phyloP scores from a whole-genome alignment of 805 yeast species.

The Starmerella gropengiesseri region DNA sequence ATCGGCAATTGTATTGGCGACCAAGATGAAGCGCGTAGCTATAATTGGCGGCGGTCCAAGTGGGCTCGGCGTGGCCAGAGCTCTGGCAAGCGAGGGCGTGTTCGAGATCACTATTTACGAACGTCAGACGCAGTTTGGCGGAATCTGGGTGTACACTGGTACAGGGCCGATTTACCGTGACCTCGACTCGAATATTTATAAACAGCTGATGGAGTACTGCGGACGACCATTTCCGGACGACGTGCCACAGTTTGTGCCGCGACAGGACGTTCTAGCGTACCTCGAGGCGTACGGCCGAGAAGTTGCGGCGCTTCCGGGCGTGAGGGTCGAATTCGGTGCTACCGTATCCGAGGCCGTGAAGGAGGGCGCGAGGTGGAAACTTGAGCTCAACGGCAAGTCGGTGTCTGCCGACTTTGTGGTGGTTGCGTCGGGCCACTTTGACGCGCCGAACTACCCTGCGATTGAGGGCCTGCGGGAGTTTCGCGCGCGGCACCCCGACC shows the following conservation, averaged over 20 bases:
- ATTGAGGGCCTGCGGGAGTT: slow-evolving; percentile 44
- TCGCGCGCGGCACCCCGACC: slow-evolving; percentile 22
- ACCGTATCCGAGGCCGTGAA: slow-evolving; percentile 37
- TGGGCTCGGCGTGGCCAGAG: slow-evolving; percentile 57
- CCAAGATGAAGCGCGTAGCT: slow-evolving; percentile 36
- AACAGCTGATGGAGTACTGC: slow-evolving; percentile 54
- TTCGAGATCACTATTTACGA: slow-evolving; percentile 52
- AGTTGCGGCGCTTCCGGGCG: slow-evolving; percentile 26
- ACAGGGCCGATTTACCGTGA: slow-evolving; percentile 47
- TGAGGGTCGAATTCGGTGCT: slow-evolving; percentile 36
- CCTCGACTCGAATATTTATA: slow-evolving; percentile 61
- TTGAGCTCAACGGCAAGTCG: slow-evolving; percentile 29
- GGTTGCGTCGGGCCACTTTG: slow-evolving; percentile 54
- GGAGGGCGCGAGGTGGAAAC: slow-evolving; percentile 35
- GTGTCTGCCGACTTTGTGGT: slow-evolving; percentile 46
- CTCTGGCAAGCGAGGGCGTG: slow-evolving; percentile 41
- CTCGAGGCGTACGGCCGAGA: slow-evolving; percentile 44
- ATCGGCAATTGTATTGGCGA: too few species aligned
- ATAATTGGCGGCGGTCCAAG: slow-evolving; percentile 73
- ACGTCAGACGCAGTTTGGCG: slow-evolving; percentile 51
- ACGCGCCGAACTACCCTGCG: slow-evolving; percentile 50
- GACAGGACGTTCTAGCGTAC: slow-evolving; percentile 53
- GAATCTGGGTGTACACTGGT: slow-evolving; percentile 60
- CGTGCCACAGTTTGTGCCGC: slow-evolving; percentile 45
- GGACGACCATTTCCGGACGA: slow-evolving; percentile 40